Evolutionary conservation across 139 green algal genomes (phyloP).

Genomic region (Picochlorum sp.): DNA sequence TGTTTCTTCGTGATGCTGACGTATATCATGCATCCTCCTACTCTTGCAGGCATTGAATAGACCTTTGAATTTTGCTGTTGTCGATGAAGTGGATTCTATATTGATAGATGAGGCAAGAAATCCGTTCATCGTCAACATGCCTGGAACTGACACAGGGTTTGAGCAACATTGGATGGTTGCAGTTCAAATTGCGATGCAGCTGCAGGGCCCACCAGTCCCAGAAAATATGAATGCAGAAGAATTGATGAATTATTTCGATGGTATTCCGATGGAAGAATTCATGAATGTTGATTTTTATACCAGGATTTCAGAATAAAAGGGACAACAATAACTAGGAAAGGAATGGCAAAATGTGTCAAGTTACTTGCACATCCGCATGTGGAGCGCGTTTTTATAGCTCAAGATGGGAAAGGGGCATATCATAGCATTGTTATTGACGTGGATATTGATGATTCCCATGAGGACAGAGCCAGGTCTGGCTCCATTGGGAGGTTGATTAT

Average conservation of each 20-base stretch:
- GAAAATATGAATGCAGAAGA: constrained; percentile 4
- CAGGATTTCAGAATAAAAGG: constrained; percentile 20
- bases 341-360: constrained; percentile 20
- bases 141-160: not conserved
- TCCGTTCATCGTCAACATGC: constrained; percentile 47
- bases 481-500: no score
- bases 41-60: constrained; percentile 33
- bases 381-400: not conserved
- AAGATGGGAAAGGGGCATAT: not conserved
- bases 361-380: constrained; percentile 5
- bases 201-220: constrained; percentile 2
- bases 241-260: not conserved
- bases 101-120: constrained; percentile 70
- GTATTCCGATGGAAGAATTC: not conserved
- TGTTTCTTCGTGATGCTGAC: not conserved
- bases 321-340: constrained; percentile 27
- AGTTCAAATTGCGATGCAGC: constrained; percentile 2
- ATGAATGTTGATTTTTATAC: constrained; percentile 25
- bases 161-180: constrained; percentile 32
- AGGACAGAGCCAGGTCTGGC: no score
- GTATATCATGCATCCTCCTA: not conserved
- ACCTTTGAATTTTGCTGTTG: constrained; percentile 67
- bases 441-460: no score
- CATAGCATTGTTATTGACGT: not conserved
- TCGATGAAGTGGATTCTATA: constrained; percentile 77